phyloP scores from a whole-genome alignment of 2,329 filamentous ascomycete species.

The Fusarium aywerte region DNA sequence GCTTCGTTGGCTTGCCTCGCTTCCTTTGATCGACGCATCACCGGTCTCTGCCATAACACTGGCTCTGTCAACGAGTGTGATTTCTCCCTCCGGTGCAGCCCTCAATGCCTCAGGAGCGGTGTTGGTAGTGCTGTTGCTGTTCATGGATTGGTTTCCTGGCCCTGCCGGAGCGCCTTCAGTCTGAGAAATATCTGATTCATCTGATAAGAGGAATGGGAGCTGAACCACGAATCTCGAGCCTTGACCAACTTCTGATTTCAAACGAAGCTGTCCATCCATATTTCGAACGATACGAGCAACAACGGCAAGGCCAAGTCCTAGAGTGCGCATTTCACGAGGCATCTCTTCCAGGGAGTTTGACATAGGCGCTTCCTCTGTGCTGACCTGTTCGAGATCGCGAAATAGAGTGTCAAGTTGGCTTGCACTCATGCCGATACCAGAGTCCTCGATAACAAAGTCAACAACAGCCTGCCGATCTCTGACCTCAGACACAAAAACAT shows the following conservation, averaged over 20 bases:
- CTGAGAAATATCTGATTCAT: constrained; percentile 47
- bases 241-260: constrained; percentile 85
- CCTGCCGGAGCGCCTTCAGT: constrained; percentile 16
- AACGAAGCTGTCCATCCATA: constrained; percentile 86
- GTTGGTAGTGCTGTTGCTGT: constrained; percentile 35
- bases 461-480: constrained; percentile 68
- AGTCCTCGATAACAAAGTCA: constrained; percentile 81
- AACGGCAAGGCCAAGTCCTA: constrained; percentile 86
- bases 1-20: constrained; percentile 49
- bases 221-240: constrained; percentile 86
- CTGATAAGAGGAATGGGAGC: constrained; percentile 75
- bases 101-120: constrained; percentile 43
- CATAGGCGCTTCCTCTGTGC: constrained; percentile 54
- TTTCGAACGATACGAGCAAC: constrained; percentile 89
- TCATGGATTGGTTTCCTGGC: constrained; percentile 13
- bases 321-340: constrained; percentile 55
- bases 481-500: constrained; percentile 70
- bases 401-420: constrained; percentile 68
- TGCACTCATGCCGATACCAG: constrained; percentile 77
- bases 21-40: constrained; percentile 19
- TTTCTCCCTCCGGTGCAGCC: constrained; percentile 60
- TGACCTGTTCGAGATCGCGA: constrained; percentile 68
- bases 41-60: constrained; percentile 42
- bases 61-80: constrained; percentile 68
- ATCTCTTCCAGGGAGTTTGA: constrained; percentile 42